phyloP scores from a whole-genome alignment of 352 stramenopile genomes.

The Plasmopara halstedii region DNA sequence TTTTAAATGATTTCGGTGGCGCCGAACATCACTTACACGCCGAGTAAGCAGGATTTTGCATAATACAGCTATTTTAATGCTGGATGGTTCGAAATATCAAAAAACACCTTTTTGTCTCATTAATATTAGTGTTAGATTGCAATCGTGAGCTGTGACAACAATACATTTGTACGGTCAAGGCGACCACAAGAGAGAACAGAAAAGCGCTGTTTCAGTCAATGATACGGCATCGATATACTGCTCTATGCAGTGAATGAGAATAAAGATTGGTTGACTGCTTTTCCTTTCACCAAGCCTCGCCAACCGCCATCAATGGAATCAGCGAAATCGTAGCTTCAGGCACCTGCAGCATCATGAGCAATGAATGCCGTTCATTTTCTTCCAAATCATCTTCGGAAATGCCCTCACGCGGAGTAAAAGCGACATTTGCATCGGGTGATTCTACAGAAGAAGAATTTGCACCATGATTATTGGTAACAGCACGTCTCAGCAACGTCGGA shows the following conservation, averaged over 20 bases:
- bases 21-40: conserved; percentile 42
- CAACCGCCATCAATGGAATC: conserved; percentile 55
- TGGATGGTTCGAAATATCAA: too few species aligned
- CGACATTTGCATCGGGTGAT: conserved; percentile 21
- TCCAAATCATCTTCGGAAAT: conserved; percentile 20
- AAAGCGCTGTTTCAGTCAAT: not conserved
- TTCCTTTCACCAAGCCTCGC: conserved; percentile 27
- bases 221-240: conserved; percentile 23
- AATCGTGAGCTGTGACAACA: too few species aligned
- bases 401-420: conserved; percentile 13
- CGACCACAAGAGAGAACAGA: not conserved
- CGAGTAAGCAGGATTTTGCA: conserved; percentile 30
- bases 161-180: not conserved
- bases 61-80: too few species aligned
- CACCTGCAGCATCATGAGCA: conserved; percentile 64
- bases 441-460: conserved; percentile 3
- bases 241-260: conserved; percentile 10
- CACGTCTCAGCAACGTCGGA: conserved; percentile 42
- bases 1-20: conserved; percentile 55
- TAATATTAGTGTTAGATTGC: too few species aligned
- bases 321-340: conserved; percentile 42
- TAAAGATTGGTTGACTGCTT: not conserved
- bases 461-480: conserved; percentile 25
- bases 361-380: conserved; percentile 46
- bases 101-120: too few species aligned